Evolutionary conservation across 2,329 filamentous ascomycete genomes (phyloP), one percentile per base, ranked within the genome.

Genomic region (Pseudogymnoascus sp.): DNA sequence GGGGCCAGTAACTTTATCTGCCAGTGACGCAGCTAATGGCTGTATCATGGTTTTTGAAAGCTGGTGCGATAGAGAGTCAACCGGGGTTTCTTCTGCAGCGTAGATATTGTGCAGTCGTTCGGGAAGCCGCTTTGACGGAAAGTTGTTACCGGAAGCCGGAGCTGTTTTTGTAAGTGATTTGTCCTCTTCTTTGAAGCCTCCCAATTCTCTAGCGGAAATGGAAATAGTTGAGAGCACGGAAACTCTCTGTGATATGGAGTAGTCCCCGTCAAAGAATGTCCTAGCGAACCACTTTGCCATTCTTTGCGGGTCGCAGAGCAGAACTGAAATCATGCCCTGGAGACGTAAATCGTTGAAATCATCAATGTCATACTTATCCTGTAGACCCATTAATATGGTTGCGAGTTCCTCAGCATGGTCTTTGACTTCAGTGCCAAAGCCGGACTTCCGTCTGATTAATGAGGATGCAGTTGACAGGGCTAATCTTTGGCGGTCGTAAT

Each of bases 221-320:
- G 93, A 93, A 3, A 99, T 78, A 0, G 90, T 87, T 19, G 91
- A 88, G 61, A 99, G 86, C 38, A 97, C 82, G 0, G 89, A 85
- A 6, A 89, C 90, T 40, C 95, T 84, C 73, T 97, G 93, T 0
- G 87, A 84, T 38, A 97, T 79, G 0, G 93, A 96, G 74, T 95
- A 93, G 72, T 99, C 95, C 14, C 93, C 93, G 44, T 91, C 88
- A 72, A 97, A 97, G 72, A 95, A 96, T 0, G 89, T 88, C 63
- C 87, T 86, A 2, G 89, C 86, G 64, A 96, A 90, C 88, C 91
- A 96, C 13, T 86, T 89, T 0, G 86, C 93, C 83, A 97, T 91
- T 61, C 83, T 81, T 59, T 84, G 78, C 0, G 95, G 91, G 67
- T 90, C 85, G 0, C 90, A 87, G 2, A 95, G 81, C 0, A 96